These are phyloP conservation scores for Seiridium unicorne DNA, from an alignment of 2,329 filamentous ascomycete genomes.

Conservation along the genomic window DNA sequence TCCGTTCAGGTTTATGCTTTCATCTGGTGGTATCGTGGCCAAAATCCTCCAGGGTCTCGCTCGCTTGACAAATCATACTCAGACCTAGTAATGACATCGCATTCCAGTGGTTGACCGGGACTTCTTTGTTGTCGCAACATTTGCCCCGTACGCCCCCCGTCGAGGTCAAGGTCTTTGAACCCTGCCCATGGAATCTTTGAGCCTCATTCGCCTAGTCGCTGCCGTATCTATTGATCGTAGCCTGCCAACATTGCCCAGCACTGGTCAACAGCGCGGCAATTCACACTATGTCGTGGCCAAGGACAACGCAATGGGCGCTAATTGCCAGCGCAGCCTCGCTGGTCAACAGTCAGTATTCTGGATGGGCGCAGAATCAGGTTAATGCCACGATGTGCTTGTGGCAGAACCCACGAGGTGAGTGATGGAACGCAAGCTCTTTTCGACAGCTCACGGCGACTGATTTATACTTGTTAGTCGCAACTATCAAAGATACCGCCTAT, in stretches of 20 bases:
- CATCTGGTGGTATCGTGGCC: constrained; percentile 11
- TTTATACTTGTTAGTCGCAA: constrained; percentile 38
- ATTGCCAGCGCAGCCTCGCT: constrained; percentile 25
- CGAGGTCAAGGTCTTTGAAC: neutral
- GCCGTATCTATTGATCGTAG: neutral
- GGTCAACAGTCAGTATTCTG: constrained; percentile 39
- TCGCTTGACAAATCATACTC: constrained; percentile 14
- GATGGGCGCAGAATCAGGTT: constrained; percentile 51
- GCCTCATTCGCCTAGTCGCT: constrained; percentile 9
- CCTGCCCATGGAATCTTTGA: constrained; percentile 15
- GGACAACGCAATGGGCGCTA: constrained; percentile 23
- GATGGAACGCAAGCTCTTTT: no score
- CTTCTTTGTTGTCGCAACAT: constrained; percentile 17
- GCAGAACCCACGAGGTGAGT: constrained; percentile 37
- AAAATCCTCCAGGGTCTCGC: constrained; percentile 9
- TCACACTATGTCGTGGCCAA: constrained; percentile 26
- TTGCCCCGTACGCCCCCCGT: constrained; percentile 9
- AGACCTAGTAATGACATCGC: constrained; percentile 12
- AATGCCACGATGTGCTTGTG: constrained; percentile 61
- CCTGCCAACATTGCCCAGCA: neutral
- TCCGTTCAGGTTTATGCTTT: constrained; percentile 19
- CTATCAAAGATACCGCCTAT: constrained; percentile 61
- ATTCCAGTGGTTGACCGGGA: constrained; percentile 14
- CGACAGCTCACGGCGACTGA: neutral
- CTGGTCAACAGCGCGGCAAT: neutral